phyloP scores from a whole-genome alignment of 305 asterid genomes.

The Fraxinus baroniana region DNA sequence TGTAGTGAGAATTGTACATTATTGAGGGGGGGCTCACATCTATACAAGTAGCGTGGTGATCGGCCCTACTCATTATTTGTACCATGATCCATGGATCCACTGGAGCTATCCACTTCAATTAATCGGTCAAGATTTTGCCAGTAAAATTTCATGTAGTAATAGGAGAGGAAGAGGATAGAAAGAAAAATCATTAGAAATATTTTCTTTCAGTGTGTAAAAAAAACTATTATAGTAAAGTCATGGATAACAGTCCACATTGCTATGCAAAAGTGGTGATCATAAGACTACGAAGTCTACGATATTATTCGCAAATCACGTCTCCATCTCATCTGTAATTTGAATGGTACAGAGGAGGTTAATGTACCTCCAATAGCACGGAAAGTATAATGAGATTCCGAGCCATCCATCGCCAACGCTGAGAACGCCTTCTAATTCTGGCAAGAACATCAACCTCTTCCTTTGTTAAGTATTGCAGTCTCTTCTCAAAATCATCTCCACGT shows the following conservation, averaged over 20 bases:
- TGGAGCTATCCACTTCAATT: neutral
- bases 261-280: neutral
- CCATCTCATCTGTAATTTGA: neutral
- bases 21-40: neutral
- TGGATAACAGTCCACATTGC: neutral
- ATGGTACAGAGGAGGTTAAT: neutral
- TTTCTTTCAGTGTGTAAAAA: neutral
- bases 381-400: slow-evolving; percentile 55
- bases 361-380: slow-evolving; percentile 73
- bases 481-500: slow-evolving; percentile 81
- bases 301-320: neutral
- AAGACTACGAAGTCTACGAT: neutral
- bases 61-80: neutral
- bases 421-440: slow-evolving; percentile 62
- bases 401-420: slow-evolving; percentile 60
- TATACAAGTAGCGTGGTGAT: neutral
- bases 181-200: neutral
- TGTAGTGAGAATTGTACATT: neutral
- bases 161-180: neutral
- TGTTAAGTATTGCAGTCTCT: slow-evolving; percentile 78
- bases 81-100: neutral
- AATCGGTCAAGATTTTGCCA: neutral
- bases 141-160: neutral
- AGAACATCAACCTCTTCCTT: slow-evolving; percentile 85
- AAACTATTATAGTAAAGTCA: neutral